Evolutionary conservation across 2,329 filamentous ascomycete genomes (phyloP), one percentile per base, ranked within the genome.

Genomic region (Camptophora hylomeconis): DNA sequence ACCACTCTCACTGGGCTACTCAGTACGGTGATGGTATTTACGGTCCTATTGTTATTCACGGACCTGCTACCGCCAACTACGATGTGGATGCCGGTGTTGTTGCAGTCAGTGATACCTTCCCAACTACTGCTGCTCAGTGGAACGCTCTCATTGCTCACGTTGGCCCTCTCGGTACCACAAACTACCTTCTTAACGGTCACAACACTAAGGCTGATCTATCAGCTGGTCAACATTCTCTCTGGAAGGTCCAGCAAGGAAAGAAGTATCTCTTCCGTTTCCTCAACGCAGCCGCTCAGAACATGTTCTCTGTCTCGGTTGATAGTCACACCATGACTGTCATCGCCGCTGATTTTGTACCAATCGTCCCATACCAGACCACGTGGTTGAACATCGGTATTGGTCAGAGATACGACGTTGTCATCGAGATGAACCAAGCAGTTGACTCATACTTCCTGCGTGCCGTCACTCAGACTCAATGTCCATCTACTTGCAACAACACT

Each of bases 301-400:
- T 65, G 33, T 57, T 67, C 46, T 53, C 61, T 25, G 71, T 76
- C 44, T 52, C 48, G 24, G 54, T 62, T 15, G 59, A 63, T 21
- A 61, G 65, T 28, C 72, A 77, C 46, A 60, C 45, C 1, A 46
- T 77, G 40, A 65, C 56, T 0, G 69, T 77, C 19, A 70, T 77
- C 20, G 57, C 62, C 0, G 54, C 50, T n/a, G 73, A 42, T 25
- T 38, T 36, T 10, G 66, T 75, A 0, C 67, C 71, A 2, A 58
- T 77, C 14, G 42, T 56, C 14, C 71, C 72, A 0, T 76, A 65
- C 35, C 49, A 50, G 1, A 62, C 69, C 1, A 54, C 57, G 0
- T 52, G 51, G 12, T 27, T 72, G 3, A 52, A 53, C 15, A 43
- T 68, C 24, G 54, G 50, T 5, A 61, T 65, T 38, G 61, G 61